Conservation (phyloP, 2,329 filamentous ascomycete species). For the Talaromyces sp. region DNA sequence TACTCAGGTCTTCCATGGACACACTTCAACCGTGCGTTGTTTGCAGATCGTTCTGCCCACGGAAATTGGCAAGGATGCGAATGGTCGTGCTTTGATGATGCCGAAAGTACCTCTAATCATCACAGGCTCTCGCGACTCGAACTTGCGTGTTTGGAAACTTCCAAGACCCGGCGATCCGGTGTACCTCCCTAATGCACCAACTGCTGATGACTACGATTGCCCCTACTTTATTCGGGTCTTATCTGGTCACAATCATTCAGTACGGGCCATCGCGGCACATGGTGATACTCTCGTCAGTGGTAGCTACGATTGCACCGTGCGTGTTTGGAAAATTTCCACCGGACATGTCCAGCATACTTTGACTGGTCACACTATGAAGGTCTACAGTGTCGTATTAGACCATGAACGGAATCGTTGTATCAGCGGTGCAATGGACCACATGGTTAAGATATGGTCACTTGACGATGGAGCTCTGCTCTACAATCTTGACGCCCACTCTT, state of each 20-base stretch:
- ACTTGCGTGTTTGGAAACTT: conserved; percentile 90
- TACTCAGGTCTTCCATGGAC: conserved; percentile 94
- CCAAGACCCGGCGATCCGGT: conserved; percentile 76
- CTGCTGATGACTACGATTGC: conserved; percentile 74
- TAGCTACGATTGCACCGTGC: conserved; percentile 92
- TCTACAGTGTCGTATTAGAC: conserved; percentile 95
- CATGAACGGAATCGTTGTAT: conserved; percentile 92
- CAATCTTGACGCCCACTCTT: conserved; percentile 88
- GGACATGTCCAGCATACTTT: conserved; percentile 84
- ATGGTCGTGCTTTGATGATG: conserved; percentile 81
- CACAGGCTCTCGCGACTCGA: conserved; percentile 93
- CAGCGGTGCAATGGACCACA: conserved; percentile 96
- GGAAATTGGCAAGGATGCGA: conserved; percentile 69
- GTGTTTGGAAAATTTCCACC: conserved; percentile 96
- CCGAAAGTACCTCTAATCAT: conserved; percentile 95
- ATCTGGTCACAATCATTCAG: conserved; percentile 85
- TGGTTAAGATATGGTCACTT: conserved; percentile 97
- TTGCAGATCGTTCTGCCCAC: conserved; percentile 91
- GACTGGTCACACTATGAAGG: conserved; percentile 85
- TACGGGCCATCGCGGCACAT: conserved; percentile 92
- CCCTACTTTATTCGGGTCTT: conserved; percentile 92
- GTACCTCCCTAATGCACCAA: conserved; percentile 77
- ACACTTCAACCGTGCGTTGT: conserved; percentile 95
- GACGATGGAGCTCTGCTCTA: conserved; percentile 81
- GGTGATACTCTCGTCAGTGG: conserved; percentile 96